Evolutionary conservation across 805 yeast genomes (phyloP).

Genomic region (Brettanomyces naardenensis): DNA sequence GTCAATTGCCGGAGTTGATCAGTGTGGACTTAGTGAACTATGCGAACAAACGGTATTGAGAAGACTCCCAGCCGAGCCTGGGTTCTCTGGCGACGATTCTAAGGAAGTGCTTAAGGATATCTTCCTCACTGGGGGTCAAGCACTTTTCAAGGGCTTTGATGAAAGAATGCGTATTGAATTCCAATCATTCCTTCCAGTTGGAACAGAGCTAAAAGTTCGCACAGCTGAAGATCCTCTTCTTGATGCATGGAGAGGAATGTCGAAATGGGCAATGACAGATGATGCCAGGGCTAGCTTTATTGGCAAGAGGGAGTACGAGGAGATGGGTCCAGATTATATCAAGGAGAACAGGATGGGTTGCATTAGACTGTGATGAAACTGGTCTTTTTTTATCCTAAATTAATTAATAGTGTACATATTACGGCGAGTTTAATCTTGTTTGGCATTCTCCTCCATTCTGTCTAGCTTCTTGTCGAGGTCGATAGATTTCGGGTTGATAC

Average conservation of each 20-base stretch:
- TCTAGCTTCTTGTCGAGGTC: constrained; percentile 21
- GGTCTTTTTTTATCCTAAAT: too few relatives aligned
- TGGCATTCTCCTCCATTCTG: constrained; percentile 5
- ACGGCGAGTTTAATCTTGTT: too few relatives aligned
- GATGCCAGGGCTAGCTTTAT: constrained; percentile 40
- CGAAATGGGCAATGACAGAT: constrained; percentile 54
- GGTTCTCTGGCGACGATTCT: constrained; percentile 44
- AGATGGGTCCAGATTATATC: constrained; percentile 82
- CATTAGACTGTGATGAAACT: constrained; percentile 14
- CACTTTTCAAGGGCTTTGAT: constrained; percentile 55
- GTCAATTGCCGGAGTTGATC: constrained; percentile 88
- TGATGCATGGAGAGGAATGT: constrained; percentile 96
- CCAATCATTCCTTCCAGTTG: constrained; percentile 61
- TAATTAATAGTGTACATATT: not conserved
- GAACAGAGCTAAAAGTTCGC: constrained; percentile 51
- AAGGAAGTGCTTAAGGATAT: constrained; percentile 51
- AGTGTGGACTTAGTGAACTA: constrained; percentile 85
- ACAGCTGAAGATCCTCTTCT: constrained; percentile 57
- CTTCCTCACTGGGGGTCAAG: constrained; percentile 82
- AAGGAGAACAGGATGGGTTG: constrained; percentile 76
- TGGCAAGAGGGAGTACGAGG: constrained; percentile 70
- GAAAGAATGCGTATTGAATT: constrained; percentile 66
- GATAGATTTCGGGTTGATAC: constrained; percentile 55
- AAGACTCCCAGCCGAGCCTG: constrained; percentile 46
- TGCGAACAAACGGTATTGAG: constrained; percentile 57